A percentile compares a stretch with the other conserved stretches of the same genome.
These are phyloP conservation scores for Cordyceps tenuipes DNA, from an alignment of 2,329 filamentous ascomycete species.

Conservation along the genomic window DNA sequence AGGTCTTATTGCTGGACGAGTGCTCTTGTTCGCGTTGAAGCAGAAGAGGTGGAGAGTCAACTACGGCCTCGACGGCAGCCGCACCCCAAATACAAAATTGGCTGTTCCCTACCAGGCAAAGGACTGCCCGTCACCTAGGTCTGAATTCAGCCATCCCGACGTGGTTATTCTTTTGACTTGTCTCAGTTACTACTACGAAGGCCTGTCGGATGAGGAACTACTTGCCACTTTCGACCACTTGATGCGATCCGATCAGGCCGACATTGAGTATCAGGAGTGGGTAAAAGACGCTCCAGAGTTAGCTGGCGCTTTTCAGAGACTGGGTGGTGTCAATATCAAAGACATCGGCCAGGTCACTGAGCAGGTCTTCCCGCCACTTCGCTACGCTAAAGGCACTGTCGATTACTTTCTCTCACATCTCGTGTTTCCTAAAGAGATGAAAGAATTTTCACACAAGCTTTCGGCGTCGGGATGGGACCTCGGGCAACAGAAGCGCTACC, in stretches of 20 bases:
- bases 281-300: conserved; percentile 27
- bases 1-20: conserved; percentile 46
- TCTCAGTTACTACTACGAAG: conserved; percentile 48
- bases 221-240: conserved; percentile 35
- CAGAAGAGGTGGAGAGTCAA: conserved; percentile 59
- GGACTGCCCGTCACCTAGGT: conserved; percentile 43
- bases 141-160: conserved; percentile 57
- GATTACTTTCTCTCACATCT: conserved; percentile 55
- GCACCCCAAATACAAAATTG: conserved; percentile 36
- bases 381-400: conserved; percentile 43
- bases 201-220: conserved; percentile 40
- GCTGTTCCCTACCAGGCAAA: conserved; percentile 55
- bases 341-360: conserved; percentile 40
- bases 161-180: conserved; percentile 47
- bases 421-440: conserved; percentile 54
- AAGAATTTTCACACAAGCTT: conserved; percentile 55
- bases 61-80: conserved; percentile 44
- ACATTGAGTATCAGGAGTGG: conserved; percentile 44
- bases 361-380: conserved; percentile 45
- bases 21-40: conserved; percentile 44
- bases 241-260: conserved; percentile 38
- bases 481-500: conserved; percentile 34
- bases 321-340: conserved; percentile 49
- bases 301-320: conserved; percentile 28
- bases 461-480: conserved; percentile 63